phyloP scores from a whole-genome alignment of 306 rosid species.

The Comarum palustre region DNA sequence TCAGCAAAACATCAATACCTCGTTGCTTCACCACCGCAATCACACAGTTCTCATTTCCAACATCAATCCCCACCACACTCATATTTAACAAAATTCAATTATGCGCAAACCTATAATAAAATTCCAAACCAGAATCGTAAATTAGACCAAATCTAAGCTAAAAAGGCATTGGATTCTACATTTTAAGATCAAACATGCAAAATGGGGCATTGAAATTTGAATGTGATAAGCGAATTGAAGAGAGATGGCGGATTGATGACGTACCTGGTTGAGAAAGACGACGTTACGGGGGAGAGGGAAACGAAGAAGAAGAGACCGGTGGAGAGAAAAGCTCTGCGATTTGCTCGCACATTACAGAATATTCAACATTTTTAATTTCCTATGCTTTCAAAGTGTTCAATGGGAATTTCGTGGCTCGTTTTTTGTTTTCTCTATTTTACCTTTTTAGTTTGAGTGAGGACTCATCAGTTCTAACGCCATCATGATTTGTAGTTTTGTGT shows the following conservation, averaged over 20 bases:
- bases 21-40: conserved; percentile 83
- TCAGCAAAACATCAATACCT: conserved; percentile 84
- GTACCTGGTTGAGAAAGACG: conserved; percentile 32
- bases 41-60: conserved; percentile 96
- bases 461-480: too few relatives aligned
- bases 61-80: conserved; percentile 94
- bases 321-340: conserved; percentile 31
- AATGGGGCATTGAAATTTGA: neutral
- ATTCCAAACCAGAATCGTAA: conserved; percentile 1
- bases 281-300: conserved; percentile 24
- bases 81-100: conserved; percentile 25
- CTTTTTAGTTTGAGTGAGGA: too few relatives aligned
- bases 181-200: conserved; percentile 3
- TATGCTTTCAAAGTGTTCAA: neutral
- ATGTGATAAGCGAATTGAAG: neutral
- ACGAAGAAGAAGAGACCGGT: conserved; percentile 18
- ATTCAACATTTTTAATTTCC: neutral
- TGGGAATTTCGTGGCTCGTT: conserved; percentile 4
- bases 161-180: neutral
- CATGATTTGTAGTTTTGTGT: too few relatives aligned
- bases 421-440: too few relatives aligned
- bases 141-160: neutral
- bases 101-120: conserved; percentile 25
- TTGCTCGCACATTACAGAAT: conserved; percentile 20
- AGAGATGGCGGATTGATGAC: neutral